Base-by-base conservation (phyloP, 139 green algal genomes). In the Chlamydomonas sp. region DNA sequence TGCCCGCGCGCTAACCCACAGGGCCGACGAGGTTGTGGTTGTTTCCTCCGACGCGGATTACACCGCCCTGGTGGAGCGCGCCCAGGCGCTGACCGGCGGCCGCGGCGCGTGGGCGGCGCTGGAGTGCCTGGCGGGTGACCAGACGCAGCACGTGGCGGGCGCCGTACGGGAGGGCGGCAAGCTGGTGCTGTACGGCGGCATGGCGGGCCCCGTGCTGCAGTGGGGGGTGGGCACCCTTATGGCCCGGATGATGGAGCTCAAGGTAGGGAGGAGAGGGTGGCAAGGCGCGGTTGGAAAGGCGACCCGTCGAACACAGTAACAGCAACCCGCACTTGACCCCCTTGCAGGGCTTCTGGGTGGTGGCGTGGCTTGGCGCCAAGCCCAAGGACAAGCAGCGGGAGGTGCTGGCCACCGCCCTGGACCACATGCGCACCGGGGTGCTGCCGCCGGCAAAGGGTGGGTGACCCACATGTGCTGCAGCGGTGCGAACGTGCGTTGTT, bases 141-240 rank as follows among this genome's bases (percentile, higher is more conserved):
- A 3, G 12, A 71, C 69, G 20, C 1, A 12, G 4, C 18, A 64
- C 60, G 10, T 87, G 6, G 82, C 71, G 6, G 2, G 61, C 31
- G 31, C 31, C 31, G 31, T 87, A 4, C 82, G 82, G 16, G n/a
- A 61, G 71, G 61, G 61, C 2, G 82, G 82, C 31, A n/a, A 20
- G 4, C 79, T 87, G 60, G 64, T 87, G 12, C 10, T 87, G 83
- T 87, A 87, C 74, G 83, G 83, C 83, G 62, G 31, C 74, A 87
- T 87, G 83, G 59, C 5, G 12, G n/a, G 18, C 61, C 20, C 58
- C 10, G 63, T 57, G 15, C 15, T 80, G 31, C 14, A 72, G n/a
- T 86, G 61, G 61, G 63, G 73, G 60, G 82, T 73, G 3, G 61
- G 7, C 49, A 58, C 79, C 68, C 12, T 10, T 4, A 71, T 86